Percentiles rank a stretch among this genome's conserved stretches.
These are phyloP conservation scores for Pelargonium cotyledonis DNA, from an alignment of 441 rosid species.

Conservation along the genomic window DNA sequence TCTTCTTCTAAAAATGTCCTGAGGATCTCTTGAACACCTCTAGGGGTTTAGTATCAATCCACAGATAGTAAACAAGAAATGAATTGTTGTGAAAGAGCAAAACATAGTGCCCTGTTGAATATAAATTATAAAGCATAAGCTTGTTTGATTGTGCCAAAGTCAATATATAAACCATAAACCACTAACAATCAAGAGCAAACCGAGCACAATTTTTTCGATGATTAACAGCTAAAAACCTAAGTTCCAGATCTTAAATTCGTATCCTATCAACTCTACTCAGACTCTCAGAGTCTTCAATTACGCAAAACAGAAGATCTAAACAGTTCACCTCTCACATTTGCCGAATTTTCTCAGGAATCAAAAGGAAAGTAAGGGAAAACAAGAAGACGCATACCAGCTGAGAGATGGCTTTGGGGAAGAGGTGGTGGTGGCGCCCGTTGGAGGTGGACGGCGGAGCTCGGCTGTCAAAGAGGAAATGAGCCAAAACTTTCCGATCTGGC, in stretches of 20 bases:
- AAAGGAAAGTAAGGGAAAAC: background rate
- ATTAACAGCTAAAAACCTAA: background rate
- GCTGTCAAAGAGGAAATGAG: conserved; percentile 77
- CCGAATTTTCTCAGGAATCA: background rate
- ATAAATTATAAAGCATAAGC: background rate
- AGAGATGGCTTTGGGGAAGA: conserved; percentile 88
- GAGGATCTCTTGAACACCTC: background rate
- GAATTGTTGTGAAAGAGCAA: background rate
- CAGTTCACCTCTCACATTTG: no score
- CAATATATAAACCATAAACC: background rate
- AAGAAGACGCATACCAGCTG: conserved; percentile 54
- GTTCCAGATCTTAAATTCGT: background rate
- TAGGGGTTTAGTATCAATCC: background rate
- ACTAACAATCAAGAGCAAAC: background rate
- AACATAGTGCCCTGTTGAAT: background rate
- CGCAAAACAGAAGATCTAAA: background rate
- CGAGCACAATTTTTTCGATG: background rate
- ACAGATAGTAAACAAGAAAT: background rate
- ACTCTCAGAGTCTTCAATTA: background rate
- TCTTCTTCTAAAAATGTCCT: background rate
- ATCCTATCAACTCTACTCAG: background rate
- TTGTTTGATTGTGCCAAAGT: background rate
- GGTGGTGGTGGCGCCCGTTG: conserved; percentile 88
- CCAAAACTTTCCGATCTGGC: conserved; percentile 77
- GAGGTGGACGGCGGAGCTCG: conserved; percentile 51